Evolutionary conservation across 345 rosid species (phyloP), one percentile per base, ranked within the genome.

Genomic region (Populus deltoides): DNA sequence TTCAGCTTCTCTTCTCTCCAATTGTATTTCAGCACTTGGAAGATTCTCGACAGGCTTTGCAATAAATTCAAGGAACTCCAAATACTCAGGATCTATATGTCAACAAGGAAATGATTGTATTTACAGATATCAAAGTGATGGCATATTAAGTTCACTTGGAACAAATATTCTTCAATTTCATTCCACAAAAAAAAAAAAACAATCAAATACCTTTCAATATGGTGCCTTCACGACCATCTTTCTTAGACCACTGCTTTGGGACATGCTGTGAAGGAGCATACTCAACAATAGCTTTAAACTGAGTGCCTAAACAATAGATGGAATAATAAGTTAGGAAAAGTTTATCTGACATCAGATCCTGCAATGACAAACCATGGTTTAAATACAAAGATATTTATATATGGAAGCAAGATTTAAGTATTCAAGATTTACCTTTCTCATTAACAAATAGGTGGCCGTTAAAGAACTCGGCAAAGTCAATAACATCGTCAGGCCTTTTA

Each of bases 1-100:
- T 79, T 92, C 97, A 18, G 89, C 90, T 84, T 90, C 94, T 75
- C 80, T 87, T 84, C 90, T 85, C 78, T 92, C 94, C 85, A 92
- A 68, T 79, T 90, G 97, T 80, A 88, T 85, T 81, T 87, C 97
- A 31, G 92, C 94, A 84, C 92, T 92, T 22, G 92, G 92, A 80
- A 88, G 94, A 82, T 89, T 90, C 85, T 92, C 92, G 9, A 87
- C 92, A 33, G 97, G 94, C 90, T 87, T 90, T 9, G 90, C 83
- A 81, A 92, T 87, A 81, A 74, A 71, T 82, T 92, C 89, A 78
- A 90, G 90, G 85, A 92, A 92, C 87, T 92, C 94, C 90, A 90
- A 55, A 85, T 92, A 92, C 80, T 87, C 92, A 24, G 92, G 90
- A 86, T 92, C 97, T 92, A 85, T 77, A 81, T 20, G 38, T 77